A percentile compares a stretch with the other conserved stretches of the same genome.
Conservation (phyloP, 805 yeast species). For the Metschnikowia reukaufii region DNA sequence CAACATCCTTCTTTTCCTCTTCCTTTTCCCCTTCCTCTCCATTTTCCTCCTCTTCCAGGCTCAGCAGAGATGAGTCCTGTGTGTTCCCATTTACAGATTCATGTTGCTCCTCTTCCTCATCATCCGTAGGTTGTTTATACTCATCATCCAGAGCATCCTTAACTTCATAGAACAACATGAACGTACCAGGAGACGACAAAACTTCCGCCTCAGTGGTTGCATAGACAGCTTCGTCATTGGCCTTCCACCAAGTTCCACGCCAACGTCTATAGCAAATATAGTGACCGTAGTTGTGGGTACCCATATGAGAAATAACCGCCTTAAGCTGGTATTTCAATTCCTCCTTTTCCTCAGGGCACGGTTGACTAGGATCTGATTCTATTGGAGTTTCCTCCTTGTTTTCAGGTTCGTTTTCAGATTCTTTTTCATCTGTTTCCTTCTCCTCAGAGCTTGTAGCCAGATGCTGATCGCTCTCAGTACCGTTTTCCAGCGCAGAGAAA, state of each 20-base stretch:
- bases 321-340: constrained; percentile 58
- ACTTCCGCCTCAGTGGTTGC: constrained; percentile 81
- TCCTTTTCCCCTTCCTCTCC: constrained; percentile 7
- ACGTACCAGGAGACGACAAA: constrained; percentile 78
- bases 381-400: too few relatives aligned
- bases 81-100: neutral
- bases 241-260: constrained; percentile 93
- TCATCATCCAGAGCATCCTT: constrained; percentile 29
- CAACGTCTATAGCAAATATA: constrained; percentile 82
- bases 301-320: constrained; percentile 89
- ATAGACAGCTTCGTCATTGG: constrained; percentile 86
- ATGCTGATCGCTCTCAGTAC: neutral
- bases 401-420: neutral
- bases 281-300: constrained; percentile 97
- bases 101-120: constrained; percentile 1
- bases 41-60: constrained; percentile 6
- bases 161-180: constrained; percentile 85
- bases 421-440: neutral
- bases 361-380: neutral
- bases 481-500: neutral
- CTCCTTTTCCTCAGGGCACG: neutral
- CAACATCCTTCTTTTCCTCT: neutral
- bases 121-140: neutral
- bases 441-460: neutral
- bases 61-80: constrained; percentile 5